A percentile compares a stretch with the other conserved stretches of the same genome.
Evolutionary conservation across 495 filamentous ascomycete species (phyloP).

Genomic region (Penicillium herquei): DNA sequence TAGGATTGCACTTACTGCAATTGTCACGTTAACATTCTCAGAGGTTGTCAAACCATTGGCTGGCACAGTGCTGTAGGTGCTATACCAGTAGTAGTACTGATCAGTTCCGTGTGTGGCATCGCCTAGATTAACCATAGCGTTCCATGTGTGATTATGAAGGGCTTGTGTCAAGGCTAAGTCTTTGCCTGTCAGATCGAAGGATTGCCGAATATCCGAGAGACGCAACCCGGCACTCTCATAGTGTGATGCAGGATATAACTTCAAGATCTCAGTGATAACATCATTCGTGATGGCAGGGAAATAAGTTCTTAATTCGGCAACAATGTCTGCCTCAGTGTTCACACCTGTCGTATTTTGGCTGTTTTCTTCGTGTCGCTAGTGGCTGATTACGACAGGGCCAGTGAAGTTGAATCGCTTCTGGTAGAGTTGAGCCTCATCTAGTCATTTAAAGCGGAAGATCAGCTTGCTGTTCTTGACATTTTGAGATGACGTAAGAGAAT

Average conservation of each 20-base stretch:
- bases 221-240: conserved; percentile 30
- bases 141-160: conserved; percentile 34
- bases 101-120: conserved; percentile 34
- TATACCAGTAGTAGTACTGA: conserved; percentile 35
- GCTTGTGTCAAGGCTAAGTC: conserved; percentile 31
- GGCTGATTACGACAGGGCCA: conserved; percentile 33
- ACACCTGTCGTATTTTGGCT: conserved; percentile 24
- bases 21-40: too few species aligned
- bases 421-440: conserved; percentile 34
- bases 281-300: conserved; percentile 35
- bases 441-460: conserved; percentile 8
- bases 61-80: conserved; percentile 18
- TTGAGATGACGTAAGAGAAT: too few species aligned
- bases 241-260: conserved; percentile 28
- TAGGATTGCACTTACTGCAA: too few species aligned
- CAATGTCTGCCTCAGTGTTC: conserved; percentile 30
- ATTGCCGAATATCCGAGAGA: conserved; percentile 35
- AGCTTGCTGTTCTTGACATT: too few species aligned
- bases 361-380: conserved; percentile 35
- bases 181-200: conserved; percentile 33
- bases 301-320: conserved; percentile 26
- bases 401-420: conserved; percentile 36
- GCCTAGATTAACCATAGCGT: conserved; percentile 25
- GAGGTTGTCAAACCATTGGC: too few species aligned
- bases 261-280: conserved; percentile 22